A percentile compares a stretch with the other conserved stretches of the same genome.
phyloP scores from a whole-genome alignment of 1,284 basidiomycete genomes.

The Papiliotrema terrestris region DNA sequence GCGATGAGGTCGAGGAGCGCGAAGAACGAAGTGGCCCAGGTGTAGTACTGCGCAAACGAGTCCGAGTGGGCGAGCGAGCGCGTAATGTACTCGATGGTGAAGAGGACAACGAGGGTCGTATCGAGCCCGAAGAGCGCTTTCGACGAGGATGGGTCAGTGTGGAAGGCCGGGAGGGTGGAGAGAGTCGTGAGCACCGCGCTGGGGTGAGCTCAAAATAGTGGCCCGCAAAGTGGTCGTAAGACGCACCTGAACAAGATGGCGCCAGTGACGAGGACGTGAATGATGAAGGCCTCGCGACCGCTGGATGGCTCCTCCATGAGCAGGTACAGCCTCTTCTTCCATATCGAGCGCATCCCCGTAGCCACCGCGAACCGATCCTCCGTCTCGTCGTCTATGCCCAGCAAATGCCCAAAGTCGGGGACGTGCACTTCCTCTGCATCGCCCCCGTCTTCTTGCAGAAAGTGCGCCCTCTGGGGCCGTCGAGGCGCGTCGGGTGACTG shows the following conservation, averaged over 20 bases:
- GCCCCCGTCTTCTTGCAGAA: slow-evolving; percentile 4
- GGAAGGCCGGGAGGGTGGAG: slow-evolving; percentile 78
- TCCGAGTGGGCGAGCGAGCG: slow-evolving; percentile 49
- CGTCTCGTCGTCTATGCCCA: slow-evolving; percentile 36
- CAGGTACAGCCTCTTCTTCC: slow-evolving; percentile 48
- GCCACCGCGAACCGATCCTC: slow-evolving; percentile 48
- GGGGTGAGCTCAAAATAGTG: slow-evolving; percentile 19
- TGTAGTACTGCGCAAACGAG: slow-evolving; percentile 45
- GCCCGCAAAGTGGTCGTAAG: too few species aligned
- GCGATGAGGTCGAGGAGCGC: slow-evolving; percentile 78
- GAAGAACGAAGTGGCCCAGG: slow-evolving; percentile 61
- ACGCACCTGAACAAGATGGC: slow-evolving; percentile 48
- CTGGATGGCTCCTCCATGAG: slow-evolving; percentile 48
- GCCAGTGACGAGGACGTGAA: slow-evolving; percentile 46
- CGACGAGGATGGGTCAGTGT: slow-evolving; percentile 58
- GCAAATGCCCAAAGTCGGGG: slow-evolving; percentile 46
- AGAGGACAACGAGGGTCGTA: slow-evolving; percentile 72
- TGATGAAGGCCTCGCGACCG: slow-evolving; percentile 45
- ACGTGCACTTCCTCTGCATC: slow-evolving; percentile 39
- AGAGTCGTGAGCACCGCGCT: slow-evolving; percentile 77
- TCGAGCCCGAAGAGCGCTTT: slow-evolving; percentile 72
- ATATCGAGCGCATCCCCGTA: slow-evolving; percentile 33
- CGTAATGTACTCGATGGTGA: slow-evolving; percentile 64
- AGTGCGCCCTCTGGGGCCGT: slow-evolving; percentile 1
- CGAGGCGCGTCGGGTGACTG: slow-evolving; percentile 1